Evolutionary conservation across 116 monocot genomes (phyloP).

Genomic region (Cymodocea nodosa): DNA sequence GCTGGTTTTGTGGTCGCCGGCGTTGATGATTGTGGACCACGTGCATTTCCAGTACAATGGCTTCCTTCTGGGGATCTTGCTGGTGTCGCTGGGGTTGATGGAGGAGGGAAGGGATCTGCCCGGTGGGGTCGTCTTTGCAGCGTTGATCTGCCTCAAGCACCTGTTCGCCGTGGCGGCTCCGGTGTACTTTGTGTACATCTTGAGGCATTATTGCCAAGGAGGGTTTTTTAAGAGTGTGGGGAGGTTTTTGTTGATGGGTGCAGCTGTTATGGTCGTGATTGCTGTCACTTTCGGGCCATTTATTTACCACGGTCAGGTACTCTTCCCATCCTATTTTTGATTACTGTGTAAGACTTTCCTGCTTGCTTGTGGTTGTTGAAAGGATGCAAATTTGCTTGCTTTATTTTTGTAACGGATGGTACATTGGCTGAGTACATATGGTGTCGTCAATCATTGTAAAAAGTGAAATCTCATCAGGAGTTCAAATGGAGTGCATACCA

Average conservation of each 20-base stretch:
- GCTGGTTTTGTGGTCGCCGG: slow-evolving; percentile 57
- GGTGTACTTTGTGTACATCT: slow-evolving; percentile 78
- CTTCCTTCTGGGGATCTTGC: slow-evolving; percentile 50
- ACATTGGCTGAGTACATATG: too few species aligned
- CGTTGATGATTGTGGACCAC: slow-evolving; percentile 78
- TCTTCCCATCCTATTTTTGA: not conserved
- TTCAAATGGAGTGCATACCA: too few species aligned
- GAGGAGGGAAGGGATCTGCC: slow-evolving; percentile 55
- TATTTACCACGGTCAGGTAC: slow-evolving; percentile 69
- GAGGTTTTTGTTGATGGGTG: slow-evolving; percentile 51
- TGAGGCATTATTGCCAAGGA: slow-evolving; percentile 67
- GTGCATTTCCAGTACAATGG: slow-evolving; percentile 96
- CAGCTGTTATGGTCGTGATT: slow-evolving; percentile 41
- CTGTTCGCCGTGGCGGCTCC: slow-evolving; percentile 84
- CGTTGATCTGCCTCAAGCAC: slow-evolving; percentile 82
- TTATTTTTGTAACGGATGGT: too few species aligned
- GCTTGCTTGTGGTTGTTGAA: not conserved
- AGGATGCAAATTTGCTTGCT: too few species aligned
- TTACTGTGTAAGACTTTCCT: not conserved
- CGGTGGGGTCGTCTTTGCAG: slow-evolving; percentile 53
- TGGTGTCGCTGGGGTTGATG: slow-evolving; percentile 48
- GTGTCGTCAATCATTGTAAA: too few species aligned
- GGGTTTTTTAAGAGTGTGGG: slow-evolving; percentile 17
- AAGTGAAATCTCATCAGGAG: too few species aligned
- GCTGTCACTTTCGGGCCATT: slow-evolving; percentile 64